Evolutionary conservation across 2,329 filamentous ascomycete genomes (phyloP), one percentile per base, ranked within the genome.

Genomic region (Penicillium aurantiogriseum): DNA sequence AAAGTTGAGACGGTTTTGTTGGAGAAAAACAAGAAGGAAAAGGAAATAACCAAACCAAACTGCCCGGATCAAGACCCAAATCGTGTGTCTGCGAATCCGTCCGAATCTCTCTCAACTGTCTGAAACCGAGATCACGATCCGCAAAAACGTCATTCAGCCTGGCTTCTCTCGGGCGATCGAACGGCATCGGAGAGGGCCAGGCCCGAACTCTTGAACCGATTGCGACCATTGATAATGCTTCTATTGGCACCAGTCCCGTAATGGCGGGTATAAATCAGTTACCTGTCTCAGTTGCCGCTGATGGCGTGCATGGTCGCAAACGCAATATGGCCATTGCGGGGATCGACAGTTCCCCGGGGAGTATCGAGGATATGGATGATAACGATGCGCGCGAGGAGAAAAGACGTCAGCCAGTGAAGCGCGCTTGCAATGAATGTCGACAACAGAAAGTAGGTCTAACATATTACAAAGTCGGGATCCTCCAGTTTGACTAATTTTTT

Each of bases 401-500:
- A 65, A 76, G 71, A 58, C 71, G 76, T 57, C 75, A 75, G 56
- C 79, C 79, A 2, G 77, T 81, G 60, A 86, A 88, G 75, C 79
- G 86, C 67, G 86, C 86, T 21, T 88, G 86, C 71, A 88, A 88
- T 71, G 85, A 88, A 69, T 89, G 86, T 71, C 79, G 86, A 49
- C 86, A 89, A 72, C 86, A 89, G 68, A 88, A 88, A 79, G 86
- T 88, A 63, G 17, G 40, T 42, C 17, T 19, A 27, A 17, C 15
- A 13, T 31, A 31, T 19, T 19, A 31, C 27, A 25, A 43, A 31
- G 17, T 52, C 13, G 27, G 27, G 13, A 19, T 51, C n/a, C 10
- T 31, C 5, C 4, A 36, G 19, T 31, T 55, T 31, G 53, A 51
- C 61, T 57, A 57, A 61, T 23, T 58, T 52, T 42, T 7, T 36